Percentiles rank a stretch among this genome's conserved stretches.
Conservation (phyloP, 148 eudicot genomes). For the Amaranthus cruentus region DNA sequence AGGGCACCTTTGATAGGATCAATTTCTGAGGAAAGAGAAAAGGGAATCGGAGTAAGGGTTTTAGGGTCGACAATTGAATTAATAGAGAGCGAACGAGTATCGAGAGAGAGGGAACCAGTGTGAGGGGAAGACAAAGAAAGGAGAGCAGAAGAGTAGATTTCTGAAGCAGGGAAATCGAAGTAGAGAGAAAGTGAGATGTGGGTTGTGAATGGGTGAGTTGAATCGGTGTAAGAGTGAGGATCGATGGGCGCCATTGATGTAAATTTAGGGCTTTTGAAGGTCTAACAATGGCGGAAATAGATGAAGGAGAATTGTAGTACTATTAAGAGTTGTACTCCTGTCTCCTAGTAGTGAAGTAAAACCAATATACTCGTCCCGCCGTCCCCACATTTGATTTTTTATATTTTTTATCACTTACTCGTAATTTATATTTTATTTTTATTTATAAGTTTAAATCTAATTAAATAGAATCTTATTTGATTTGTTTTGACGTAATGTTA, state of each 20-base stretch:
- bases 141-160: constrained; percentile 32
- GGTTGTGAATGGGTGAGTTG: constrained; percentile 35
- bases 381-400: too few species aligned
- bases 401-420: too few species aligned
- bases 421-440: too few species aligned
- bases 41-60: constrained; percentile 21
- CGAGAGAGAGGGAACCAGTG: constrained; percentile 35
- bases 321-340: too few species aligned
- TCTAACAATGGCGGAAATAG: constrained; percentile 15
- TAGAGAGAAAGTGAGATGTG: constrained; percentile 42
- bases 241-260: constrained; percentile 35
- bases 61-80: constrained; percentile 26
- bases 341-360: too few species aligned
- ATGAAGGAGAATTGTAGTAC: too few species aligned
- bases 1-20: constrained; percentile 34
- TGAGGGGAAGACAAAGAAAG: constrained; percentile 35
- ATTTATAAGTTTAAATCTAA: too few species aligned
- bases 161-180: constrained; percentile 37
- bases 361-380: too few species aligned
- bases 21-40: constrained; percentile 28
- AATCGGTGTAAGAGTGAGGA: constrained; percentile 41
- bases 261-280: background rate
- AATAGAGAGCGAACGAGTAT: constrained; percentile 38
- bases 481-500: too few species aligned
- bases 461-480: too few species aligned